These are phyloP conservation scores for Jamesozyma hellenica DNA, from an alignment of 805 yeast genomes.

Conservation along the genomic window DNA sequence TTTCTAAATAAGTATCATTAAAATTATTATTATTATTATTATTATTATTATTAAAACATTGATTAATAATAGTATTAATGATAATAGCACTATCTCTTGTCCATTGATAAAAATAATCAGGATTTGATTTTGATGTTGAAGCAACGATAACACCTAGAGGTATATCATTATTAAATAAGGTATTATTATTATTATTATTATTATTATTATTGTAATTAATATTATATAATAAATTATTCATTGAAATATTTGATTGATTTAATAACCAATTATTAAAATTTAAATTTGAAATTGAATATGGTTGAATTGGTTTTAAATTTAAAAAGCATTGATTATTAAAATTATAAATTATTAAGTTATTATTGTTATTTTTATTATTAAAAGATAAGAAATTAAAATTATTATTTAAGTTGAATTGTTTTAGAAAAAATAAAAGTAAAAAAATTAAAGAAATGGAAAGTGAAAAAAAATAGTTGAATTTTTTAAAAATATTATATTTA, in stretches of 20 bases:
- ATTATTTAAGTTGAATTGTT: neutral
- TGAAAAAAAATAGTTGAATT: neutral
- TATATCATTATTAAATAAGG: conserved; percentile 27
- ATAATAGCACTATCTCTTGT: conserved; percentile 82
- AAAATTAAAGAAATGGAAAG: conserved; percentile 1
- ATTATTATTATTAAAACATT: neutral
- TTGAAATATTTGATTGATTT: conserved; percentile 34
- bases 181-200: conserved; percentile 8
- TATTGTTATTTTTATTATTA: neutral
- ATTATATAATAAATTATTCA: conserved; percentile 32
- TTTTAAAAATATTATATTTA: too few relatives aligned
- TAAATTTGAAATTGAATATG: conserved; percentile 12
- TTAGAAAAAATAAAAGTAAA: neutral
- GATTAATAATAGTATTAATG: conserved; percentile 41
- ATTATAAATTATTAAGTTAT: neutral
- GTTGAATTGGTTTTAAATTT: conserved; percentile 9
- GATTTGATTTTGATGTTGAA: conserved; percentile 59
- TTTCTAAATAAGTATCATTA: conserved; percentile 17
- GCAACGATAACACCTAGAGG: conserved; percentile 67
- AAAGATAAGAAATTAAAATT: neutral
- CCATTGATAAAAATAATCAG: conserved; percentile 89
- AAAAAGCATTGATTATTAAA: neutral
- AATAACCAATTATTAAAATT: conserved; percentile 38
- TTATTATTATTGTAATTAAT: neutral
- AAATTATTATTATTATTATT: neutral